These are phyloP conservation scores for Wickerhamomyces rabaulensis DNA, from an alignment of 805 yeast genomes.

Conservation along the genomic window DNA sequence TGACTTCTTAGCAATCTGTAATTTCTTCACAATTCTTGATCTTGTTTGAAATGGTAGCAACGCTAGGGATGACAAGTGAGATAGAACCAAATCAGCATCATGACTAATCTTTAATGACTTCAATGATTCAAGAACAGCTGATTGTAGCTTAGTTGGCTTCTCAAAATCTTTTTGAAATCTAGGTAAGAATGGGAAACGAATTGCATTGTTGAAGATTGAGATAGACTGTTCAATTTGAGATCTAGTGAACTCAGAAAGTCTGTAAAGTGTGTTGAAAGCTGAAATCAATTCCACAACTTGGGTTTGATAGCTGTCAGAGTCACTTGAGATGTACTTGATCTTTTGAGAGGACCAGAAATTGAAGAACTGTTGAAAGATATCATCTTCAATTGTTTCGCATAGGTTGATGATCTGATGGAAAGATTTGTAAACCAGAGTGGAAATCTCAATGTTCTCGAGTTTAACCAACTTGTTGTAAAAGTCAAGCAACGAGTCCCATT, in stretches of 20 bases:
- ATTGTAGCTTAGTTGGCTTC: constrained; percentile 61
- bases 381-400: constrained; percentile 27
- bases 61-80: constrained; percentile 48
- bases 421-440: constrained; percentile 50
- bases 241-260: constrained; percentile 26
- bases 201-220: constrained; percentile 55
- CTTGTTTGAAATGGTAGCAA: constrained; percentile 60
- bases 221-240: constrained; percentile 45
- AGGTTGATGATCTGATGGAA: constrained; percentile 42
- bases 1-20: constrained; percentile 32
- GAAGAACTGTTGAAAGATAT: constrained; percentile 36
- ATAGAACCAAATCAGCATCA: constrained; percentile 42
- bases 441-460: constrained; percentile 45
- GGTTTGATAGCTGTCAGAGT: constrained; percentile 46
- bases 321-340: constrained; percentile 38
- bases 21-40: constrained; percentile 49
- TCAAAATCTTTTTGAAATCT: constrained; percentile 46
- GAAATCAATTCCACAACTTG: constrained; percentile 50
- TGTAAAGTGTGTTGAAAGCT: constrained; percentile 46
- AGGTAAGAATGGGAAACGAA: constrained; percentile 70
- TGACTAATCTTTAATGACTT: constrained; percentile 24
- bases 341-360: constrained; percentile 45
- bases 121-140: constrained; percentile 48
- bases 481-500: constrained; percentile 54
- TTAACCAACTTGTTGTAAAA: constrained; percentile 41